phyloP scores from a whole-genome alignment of 1,139 yeast species.

The Eremothecium cymbalariae region DNA sequence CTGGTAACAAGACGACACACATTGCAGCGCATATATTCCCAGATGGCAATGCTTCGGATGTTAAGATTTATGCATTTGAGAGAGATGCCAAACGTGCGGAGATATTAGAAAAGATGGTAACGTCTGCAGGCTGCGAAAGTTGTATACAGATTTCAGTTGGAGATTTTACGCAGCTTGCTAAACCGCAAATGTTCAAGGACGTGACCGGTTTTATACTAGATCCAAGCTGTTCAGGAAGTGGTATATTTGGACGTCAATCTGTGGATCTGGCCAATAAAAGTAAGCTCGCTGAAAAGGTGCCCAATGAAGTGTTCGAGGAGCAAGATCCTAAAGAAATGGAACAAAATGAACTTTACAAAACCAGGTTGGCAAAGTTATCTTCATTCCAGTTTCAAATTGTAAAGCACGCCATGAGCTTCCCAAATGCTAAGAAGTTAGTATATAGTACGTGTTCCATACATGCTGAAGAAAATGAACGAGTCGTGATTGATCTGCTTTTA shows the following conservation, averaged over 20 bases:
- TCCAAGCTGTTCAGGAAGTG: slow-evolving; percentile 97
- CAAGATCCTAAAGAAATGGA: slow-evolving; percentile 29
- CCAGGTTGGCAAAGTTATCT: slow-evolving; percentile 63
- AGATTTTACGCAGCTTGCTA: slow-evolving; percentile 61
- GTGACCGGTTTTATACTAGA: slow-evolving; percentile 84
- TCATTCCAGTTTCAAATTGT: slow-evolving; percentile 82
- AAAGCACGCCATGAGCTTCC: slow-evolving; percentile 79
- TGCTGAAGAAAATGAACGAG: slow-evolving; percentile 87
- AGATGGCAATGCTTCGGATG: slow-evolving; percentile 13
- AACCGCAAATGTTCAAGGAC: slow-evolving; percentile 52
- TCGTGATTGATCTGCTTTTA: slow-evolving; percentile 64
- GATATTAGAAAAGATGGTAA: slow-evolving; percentile 69
- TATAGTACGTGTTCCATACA: slow-evolving; percentile 95
- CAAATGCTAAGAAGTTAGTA: slow-evolving; percentile 67
- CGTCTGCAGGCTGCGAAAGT: slow-evolving; percentile 58
- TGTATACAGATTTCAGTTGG: slow-evolving; percentile 58
- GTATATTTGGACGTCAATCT: slow-evolving; percentile 71
- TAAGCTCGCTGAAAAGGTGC: slow-evolving; percentile 17
- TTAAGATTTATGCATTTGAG: slow-evolving; percentile 71
- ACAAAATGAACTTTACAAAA: slow-evolving; percentile 39
- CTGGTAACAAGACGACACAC: slow-evolving; percentile 96
- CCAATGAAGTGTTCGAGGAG: slow-evolving; percentile 33
- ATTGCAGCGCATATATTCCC: slow-evolving; percentile 52
- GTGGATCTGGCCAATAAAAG: slow-evolving; percentile 25
- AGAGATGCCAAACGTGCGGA: slow-evolving; percentile 66